These are phyloP conservation scores for Halenospora varia DNA, from an alignment of 495 filamentous ascomycete species.

Conservation along the genomic window DNA sequence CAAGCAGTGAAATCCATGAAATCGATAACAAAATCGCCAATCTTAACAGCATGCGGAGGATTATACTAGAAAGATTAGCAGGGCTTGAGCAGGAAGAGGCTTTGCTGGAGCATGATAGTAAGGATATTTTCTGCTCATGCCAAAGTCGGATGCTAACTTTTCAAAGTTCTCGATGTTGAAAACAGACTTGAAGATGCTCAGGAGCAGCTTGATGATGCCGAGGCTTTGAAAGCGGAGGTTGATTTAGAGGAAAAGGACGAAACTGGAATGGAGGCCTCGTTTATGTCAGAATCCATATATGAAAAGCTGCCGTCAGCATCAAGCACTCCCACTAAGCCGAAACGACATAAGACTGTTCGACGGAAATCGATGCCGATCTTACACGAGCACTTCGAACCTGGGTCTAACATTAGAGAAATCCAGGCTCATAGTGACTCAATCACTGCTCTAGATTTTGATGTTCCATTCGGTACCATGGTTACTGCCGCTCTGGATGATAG, in stretches of 20 bases:
- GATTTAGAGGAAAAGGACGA: conserved; percentile 50
- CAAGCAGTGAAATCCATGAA: conserved; percentile 89
- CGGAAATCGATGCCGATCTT: conserved; percentile 87
- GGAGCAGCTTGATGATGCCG: conserved; percentile 67
- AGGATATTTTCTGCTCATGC: conserved; percentile 25
- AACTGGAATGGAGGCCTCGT: conserved; percentile 58
- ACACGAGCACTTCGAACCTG: conserved; percentile 92
- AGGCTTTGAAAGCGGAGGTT: conserved; percentile 54
- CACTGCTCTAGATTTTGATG: conserved; percentile 91
- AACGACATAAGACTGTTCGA: conserved; percentile 62
- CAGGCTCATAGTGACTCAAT: conserved; percentile 86
- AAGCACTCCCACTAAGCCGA: conserved; percentile 43
- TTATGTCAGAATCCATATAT: conserved; percentile 98
- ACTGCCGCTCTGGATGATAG: conserved; percentile 95
- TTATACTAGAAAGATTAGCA: conserved; percentile 85
- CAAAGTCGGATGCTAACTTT: conserved; percentile 9
- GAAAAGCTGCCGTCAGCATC: conserved; percentile 75
- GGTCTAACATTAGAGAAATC: conserved; percentile 81
- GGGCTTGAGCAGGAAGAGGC: conserved; percentile 89
- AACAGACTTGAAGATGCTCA: conserved; percentile 81
- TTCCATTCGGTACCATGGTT: conserved; percentile 91
- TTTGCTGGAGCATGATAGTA: conserved; percentile 83
- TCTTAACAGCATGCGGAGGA: conserved; percentile 87
- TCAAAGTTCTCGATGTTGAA: conserved; percentile 74
- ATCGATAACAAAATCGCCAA: conserved; percentile 97